Evolutionary conservation across 2,329 filamentous ascomycete genomes (phyloP).

Genomic region (Hypoxylon rubiginosum): DNA sequence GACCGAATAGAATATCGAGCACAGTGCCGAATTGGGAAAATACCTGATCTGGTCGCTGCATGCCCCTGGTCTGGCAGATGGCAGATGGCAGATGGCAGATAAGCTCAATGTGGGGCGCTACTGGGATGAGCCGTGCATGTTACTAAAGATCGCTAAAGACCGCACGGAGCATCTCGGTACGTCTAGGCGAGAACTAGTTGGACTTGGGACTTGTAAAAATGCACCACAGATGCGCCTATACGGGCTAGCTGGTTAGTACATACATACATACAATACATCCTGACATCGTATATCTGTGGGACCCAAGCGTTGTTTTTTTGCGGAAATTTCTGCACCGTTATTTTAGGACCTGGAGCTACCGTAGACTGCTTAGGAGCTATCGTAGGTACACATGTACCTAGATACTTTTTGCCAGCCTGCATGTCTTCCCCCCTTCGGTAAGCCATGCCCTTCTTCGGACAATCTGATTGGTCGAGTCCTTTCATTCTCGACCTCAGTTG

Average conservation of each 20-base stretch:
- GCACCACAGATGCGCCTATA: background rate
- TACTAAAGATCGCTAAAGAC: conserved; percentile 32
- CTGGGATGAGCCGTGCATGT: conserved; percentile 26
- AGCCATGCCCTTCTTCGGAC: conserved; percentile 24
- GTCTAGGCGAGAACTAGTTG: background rate
- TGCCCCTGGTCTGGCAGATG: conserved; percentile 31
- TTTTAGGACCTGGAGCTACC: conserved; percentile 28
- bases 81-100: conserved; percentile 31
- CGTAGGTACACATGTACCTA: background rate
- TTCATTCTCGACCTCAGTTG: conserved; percentile 33
- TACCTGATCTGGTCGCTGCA: conserved; percentile 36
- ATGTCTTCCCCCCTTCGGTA: conserved; percentile 43
- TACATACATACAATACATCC: background rate
- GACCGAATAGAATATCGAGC: conserved; percentile 37
- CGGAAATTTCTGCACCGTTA: conserved; percentile 45
- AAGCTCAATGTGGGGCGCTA: conserved; percentile 23
- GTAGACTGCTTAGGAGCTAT: conserved; percentile 12
- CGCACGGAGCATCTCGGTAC: conserved; percentile 34
- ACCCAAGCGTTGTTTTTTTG: conserved; percentile 32
- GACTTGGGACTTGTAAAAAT: background rate
- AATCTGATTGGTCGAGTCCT: conserved; percentile 24
- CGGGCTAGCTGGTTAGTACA: conserved; percentile 11
- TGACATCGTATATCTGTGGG: background rate
- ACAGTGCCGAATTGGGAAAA: conserved; percentile 43
- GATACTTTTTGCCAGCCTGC: conserved; percentile 17